Evolutionary conservation across 2,329 filamentous ascomycete species (phyloP).

Genomic region (Aspergillus sp.): DNA sequence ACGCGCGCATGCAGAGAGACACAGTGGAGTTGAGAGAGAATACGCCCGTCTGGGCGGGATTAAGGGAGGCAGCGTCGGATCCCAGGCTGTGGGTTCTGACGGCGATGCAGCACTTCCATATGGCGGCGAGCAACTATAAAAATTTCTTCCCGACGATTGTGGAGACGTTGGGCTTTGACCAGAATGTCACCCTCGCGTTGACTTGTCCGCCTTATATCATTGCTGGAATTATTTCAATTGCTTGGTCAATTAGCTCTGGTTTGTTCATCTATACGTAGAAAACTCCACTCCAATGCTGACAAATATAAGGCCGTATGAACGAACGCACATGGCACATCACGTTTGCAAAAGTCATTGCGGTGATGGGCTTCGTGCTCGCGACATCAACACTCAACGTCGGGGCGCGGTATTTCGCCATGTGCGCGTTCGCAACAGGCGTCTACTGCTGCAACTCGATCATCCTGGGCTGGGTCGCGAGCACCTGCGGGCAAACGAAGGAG

Average conservation of each 20-base stretch:
- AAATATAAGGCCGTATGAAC: constrained; percentile 39
- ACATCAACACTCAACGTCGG: constrained; percentile 29
- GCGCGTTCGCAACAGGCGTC: constrained; percentile 30
- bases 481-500: constrained; percentile 44
- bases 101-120: constrained; percentile 50
- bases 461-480: constrained; percentile 43
- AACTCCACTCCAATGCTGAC: too few species aligned
- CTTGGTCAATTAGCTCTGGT: too few species aligned
- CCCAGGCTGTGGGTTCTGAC: constrained; percentile 43
- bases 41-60: constrained; percentile 25
- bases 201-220: too few species aligned
- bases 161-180: constrained; percentile 11
- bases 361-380: constrained; percentile 32
- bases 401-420: constrained; percentile 32
- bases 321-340: constrained; percentile 36
- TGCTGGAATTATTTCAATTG: too few species aligned
- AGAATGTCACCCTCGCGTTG: too few species aligned
- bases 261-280: too few species aligned
- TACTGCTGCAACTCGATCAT: constrained; percentile 43
- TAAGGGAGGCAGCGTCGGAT: constrained; percentile 27
- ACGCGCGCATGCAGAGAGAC: too few species aligned
- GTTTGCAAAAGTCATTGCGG: constrained; percentile 23
- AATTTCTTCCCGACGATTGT: constrained; percentile 49
- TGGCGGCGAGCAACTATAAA: constrained; percentile 46
- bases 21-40: too few species aligned